phyloP scores from a whole-genome alignment of 805 yeast genomes.

The Yarrowia deformans region DNA sequence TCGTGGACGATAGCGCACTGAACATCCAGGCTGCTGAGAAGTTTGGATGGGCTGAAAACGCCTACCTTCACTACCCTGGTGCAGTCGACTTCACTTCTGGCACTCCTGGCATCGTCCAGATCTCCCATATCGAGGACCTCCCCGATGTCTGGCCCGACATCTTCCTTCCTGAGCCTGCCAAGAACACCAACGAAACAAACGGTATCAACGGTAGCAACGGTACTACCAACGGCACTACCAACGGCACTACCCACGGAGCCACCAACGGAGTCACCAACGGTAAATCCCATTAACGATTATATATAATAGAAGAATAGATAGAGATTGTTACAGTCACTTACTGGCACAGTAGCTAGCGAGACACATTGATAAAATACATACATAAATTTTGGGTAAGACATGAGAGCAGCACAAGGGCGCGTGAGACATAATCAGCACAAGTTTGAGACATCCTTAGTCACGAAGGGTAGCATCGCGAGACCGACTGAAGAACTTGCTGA shows the following conservation, averaged over 20 bases:
- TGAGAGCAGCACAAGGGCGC: background rate
- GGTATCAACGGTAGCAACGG: background rate
- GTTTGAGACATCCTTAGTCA: conserved; percentile 15
- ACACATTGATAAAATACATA: background rate
- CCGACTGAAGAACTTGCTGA: conserved; percentile 28
- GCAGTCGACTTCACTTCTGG: conserved; percentile 11
- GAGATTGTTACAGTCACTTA: background rate
- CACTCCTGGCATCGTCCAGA: conserved; percentile 9
- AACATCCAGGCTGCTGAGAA: conserved; percentile 77
- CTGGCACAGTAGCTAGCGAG: too few species aligned
- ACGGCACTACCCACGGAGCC: background rate
- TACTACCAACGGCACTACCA: background rate
- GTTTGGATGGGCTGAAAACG: conserved; percentile 73
- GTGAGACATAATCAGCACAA: background rate
- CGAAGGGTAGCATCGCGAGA: conserved; percentile 24
- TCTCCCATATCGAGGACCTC: conserved; percentile 9
- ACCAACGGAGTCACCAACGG: conserved; percentile 1
- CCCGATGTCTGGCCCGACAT: conserved; percentile 36
- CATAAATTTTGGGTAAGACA: background rate
- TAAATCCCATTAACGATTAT: background rate
- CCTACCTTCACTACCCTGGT: conserved; percentile 54
- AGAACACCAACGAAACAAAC: background rate
- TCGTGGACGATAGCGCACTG: conserved; percentile 85
- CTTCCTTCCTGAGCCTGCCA: conserved; percentile 13
- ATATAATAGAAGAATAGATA: conserved; percentile 26